Percentiles rank a stretch among this genome's conserved stretches.
These are phyloP conservation scores for Thermothelomyces thermophilus DNA, from an alignment of 2,329 filamentous ascomycete species.

Conservation along the genomic window DNA sequence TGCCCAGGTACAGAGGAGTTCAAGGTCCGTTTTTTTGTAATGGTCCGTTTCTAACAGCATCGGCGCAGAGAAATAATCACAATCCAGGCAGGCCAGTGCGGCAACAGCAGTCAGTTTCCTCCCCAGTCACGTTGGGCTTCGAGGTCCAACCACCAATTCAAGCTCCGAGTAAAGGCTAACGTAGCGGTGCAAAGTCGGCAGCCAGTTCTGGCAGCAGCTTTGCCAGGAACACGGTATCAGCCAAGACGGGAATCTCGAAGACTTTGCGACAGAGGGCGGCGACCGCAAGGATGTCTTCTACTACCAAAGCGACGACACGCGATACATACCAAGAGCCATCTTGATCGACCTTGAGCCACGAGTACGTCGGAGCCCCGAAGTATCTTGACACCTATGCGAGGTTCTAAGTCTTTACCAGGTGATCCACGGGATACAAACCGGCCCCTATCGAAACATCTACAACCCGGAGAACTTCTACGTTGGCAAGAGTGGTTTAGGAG, in stretches of 20 bases:
- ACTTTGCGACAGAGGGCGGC: constrained; percentile 94
- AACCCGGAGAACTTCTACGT: constrained; percentile 99
- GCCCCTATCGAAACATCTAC: constrained; percentile 97
- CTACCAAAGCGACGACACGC: constrained; percentile 97
- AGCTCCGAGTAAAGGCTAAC: constrained; percentile 1
- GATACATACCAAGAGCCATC: constrained; percentile 95
- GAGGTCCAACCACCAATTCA: too few relatives aligned
- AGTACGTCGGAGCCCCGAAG: constrained; percentile 39
- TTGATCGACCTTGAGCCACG: constrained; percentile 91
- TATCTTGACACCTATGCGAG: background rate
- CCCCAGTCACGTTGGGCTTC: background rate
- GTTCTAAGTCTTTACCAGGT: constrained; percentile 43
- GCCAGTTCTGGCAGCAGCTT: constrained; percentile 98
- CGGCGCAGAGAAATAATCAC: constrained; percentile 88
- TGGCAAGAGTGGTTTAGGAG: constrained; percentile 85
- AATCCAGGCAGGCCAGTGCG: constrained; percentile 96
- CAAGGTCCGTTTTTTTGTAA: background rate
- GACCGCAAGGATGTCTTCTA: constrained; percentile 99
- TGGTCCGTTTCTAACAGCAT: constrained; percentile 10
- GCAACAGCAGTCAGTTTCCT: constrained; percentile 82
- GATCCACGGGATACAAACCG: constrained; percentile 85
- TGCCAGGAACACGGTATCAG: constrained; percentile 98
- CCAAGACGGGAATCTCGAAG: constrained; percentile 92
- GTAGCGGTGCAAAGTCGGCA: constrained; percentile 61
- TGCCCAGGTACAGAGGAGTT: constrained; percentile 30